phyloP scores from a whole-genome alignment of 2,329 filamentous ascomycete genomes.

The Aspergillus fijiensis region DNA sequence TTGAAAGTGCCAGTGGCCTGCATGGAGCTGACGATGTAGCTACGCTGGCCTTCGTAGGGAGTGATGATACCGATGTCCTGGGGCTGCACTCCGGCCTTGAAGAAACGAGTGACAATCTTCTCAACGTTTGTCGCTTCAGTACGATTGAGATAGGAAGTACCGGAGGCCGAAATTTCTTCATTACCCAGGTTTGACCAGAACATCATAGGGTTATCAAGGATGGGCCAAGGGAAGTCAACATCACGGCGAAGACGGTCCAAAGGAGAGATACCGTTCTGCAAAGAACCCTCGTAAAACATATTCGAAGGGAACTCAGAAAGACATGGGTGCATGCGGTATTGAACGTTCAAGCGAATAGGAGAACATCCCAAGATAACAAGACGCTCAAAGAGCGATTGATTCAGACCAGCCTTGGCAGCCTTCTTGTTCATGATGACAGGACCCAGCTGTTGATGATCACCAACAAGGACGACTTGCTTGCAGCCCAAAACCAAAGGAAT shows the following conservation, averaged over 20 bases:
- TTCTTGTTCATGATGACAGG: slow-evolving; percentile 99
- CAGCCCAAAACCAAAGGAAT: slow-evolving; percentile 95
- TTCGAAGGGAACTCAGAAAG: slow-evolving; percentile 97
- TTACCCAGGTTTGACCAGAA: slow-evolving; percentile 99
- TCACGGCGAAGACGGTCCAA: slow-evolving; percentile 85
- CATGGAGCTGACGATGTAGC: slow-evolving; percentile 99
- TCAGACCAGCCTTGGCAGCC: slow-evolving; percentile 92
- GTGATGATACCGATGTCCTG: slow-evolving; percentile 96
- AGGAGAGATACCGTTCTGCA: slow-evolving; percentile 94
- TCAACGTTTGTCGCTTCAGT: slow-evolving; percentile 97
- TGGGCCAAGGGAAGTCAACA: slow-evolving; percentile 97
- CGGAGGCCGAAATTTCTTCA: slow-evolving; percentile 96
- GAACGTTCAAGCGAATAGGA: slow-evolving; percentile 90
- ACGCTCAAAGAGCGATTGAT: slow-evolving; percentile 97
- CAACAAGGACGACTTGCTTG: slow-evolving; percentile 98
- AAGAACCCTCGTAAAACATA: slow-evolving; percentile 98
- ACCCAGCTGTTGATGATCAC: slow-evolving; percentile 95
- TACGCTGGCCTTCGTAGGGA: slow-evolving; percentile 96
- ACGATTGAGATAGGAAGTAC: slow-evolving; percentile 96
- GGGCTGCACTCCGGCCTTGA: slow-evolving; percentile 96
- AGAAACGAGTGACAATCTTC: slow-evolving; percentile 97
- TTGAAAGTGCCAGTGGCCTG: slow-evolving; percentile 96
- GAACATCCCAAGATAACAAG: slow-evolving; percentile 86
- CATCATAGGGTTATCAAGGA: slow-evolving; percentile 96
- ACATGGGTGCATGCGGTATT: slow-evolving; percentile 99